These are phyloP conservation scores for Osmanthus fragrans DNA, from an alignment of 257 asterid genomes.

Conservation along the genomic window DNA sequence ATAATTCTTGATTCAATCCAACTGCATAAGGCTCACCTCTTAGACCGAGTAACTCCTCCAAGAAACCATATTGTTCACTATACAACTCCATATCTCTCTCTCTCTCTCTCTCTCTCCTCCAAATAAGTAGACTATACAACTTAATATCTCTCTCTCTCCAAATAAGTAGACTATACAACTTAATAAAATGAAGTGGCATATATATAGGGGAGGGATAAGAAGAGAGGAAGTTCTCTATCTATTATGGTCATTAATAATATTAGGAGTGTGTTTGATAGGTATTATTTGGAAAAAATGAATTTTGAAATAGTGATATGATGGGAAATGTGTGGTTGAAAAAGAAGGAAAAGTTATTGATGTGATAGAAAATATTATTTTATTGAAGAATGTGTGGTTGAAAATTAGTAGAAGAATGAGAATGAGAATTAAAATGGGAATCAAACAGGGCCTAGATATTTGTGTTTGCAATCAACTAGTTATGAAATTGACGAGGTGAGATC, in stretches of 20 bases:
- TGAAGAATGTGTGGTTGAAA: too few species aligned
- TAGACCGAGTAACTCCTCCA: slow-evolving; percentile 51
- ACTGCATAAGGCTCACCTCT: slow-evolving; percentile 31
- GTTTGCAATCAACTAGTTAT: background rate
- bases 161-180: background rate
- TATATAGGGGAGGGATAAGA: background rate
- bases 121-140: background rate
- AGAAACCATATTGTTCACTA: slow-evolving; percentile 34
- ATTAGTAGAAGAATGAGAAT: too few species aligned
- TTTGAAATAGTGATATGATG: too few species aligned
- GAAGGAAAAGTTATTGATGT: too few species aligned
- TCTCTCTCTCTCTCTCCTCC: slow-evolving; percentile 22
- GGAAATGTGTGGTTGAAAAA: too few species aligned
- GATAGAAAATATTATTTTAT: too few species aligned
- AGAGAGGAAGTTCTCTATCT: background rate
- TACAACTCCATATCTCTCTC: slow-evolving; percentile 48
- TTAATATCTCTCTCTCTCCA: slow-evolving; percentile 6
- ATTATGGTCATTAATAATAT: background rate
- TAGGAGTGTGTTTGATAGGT: too few species aligned
- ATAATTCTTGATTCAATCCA: slow-evolving; percentile 31
- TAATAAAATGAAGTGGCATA: background rate
- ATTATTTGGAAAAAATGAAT: too few species aligned
- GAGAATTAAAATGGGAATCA: too few species aligned
- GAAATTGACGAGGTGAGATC: background rate
- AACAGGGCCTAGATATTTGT: too few species aligned